Conservation (phyloP, 148 eudicot genomes). For the Drosera capensis region DNA sequence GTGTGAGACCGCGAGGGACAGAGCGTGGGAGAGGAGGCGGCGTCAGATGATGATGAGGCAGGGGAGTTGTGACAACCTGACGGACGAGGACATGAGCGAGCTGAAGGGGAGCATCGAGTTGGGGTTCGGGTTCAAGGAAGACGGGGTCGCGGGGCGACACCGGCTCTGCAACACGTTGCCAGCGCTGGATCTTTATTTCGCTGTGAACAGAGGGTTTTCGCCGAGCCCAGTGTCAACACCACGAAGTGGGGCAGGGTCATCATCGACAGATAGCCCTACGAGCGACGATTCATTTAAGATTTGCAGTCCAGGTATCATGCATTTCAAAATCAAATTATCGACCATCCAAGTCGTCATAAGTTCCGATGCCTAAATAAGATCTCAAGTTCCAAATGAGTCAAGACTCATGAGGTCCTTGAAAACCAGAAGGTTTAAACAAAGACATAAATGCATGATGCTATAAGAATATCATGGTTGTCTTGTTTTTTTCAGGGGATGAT, state of each 20-base stretch:
- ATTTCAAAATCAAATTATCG: too few species aligned
- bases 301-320: slow-evolving; percentile 39
- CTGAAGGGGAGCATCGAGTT: slow-evolving; percentile 70
- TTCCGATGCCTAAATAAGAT: too few species aligned
- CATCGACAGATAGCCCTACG: slow-evolving; percentile 25
- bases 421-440: too few species aligned
- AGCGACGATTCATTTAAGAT: slow-evolving; percentile 44
- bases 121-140: slow-evolving; percentile 76
- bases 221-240: slow-evolving; percentile 51
- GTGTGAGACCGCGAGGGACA: slow-evolving; percentile 44
- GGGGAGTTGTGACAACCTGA: slow-evolving; percentile 14
- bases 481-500: slow-evolving; percentile 39
- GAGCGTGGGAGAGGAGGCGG: slow-evolving; percentile 71
- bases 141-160: slow-evolving; percentile 36
- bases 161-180: slow-evolving; percentile 51
- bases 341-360: too few species aligned
- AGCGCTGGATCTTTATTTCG: slow-evolving; percentile 69
- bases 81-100: slow-evolving; percentile 68
- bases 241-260: slow-evolving; percentile 17
- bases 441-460: too few species aligned
- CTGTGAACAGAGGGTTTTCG: slow-evolving; percentile 44
- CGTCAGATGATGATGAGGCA: slow-evolving; percentile 30
- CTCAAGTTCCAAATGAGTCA: too few species aligned
- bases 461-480: too few species aligned
- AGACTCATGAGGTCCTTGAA: too few species aligned